Conservation (phyloP, 768 basidiomycete species). For the Clitopilus hobsonii region DNA sequence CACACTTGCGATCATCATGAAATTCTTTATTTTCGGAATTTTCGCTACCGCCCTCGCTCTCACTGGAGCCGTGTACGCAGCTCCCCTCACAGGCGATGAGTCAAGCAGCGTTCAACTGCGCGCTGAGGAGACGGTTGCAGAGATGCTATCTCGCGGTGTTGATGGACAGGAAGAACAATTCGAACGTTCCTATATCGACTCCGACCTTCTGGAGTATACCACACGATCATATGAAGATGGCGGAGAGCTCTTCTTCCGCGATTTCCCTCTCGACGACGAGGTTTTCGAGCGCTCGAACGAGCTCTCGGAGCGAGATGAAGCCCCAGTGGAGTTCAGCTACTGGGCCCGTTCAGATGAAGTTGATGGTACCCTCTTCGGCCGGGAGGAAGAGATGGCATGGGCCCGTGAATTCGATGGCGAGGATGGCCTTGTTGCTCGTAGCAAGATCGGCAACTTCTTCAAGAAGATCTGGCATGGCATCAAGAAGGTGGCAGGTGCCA, state of each 20-base stretch:
- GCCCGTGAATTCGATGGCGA: neutral
- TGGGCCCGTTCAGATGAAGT: conserved; percentile 2
- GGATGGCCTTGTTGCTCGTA: neutral
- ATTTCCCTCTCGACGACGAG: neutral
- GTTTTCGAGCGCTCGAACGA: neutral
- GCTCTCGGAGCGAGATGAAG: neutral
- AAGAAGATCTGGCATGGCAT: neutral
- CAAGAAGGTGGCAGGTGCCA: neutral
- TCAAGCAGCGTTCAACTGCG: conserved; percentile 2
- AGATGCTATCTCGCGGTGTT: neutral
- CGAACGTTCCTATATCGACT: neutral
- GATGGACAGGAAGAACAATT: conserved; percentile 2
- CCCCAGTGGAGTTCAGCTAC: neutral
- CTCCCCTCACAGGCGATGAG: conserved; percentile 5
- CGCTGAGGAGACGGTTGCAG: conserved; percentile 1
- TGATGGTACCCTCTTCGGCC: neutral
- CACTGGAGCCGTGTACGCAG: neutral
- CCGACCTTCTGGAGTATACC: neutral
- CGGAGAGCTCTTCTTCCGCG: neutral
- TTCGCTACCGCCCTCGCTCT: conserved; percentile 2
- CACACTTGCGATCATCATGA: conserved; percentile 5
- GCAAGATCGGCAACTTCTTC: conserved; percentile 1
- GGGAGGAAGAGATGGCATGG: conserved; percentile 1
- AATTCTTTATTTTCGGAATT: conserved; percentile 1
- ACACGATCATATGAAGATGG: conserved; percentile 2